These are phyloP conservation scores for Boletus calvinii DNA, from an alignment of 1,284 basidiomycete species.

Conservation along the genomic window DNA sequence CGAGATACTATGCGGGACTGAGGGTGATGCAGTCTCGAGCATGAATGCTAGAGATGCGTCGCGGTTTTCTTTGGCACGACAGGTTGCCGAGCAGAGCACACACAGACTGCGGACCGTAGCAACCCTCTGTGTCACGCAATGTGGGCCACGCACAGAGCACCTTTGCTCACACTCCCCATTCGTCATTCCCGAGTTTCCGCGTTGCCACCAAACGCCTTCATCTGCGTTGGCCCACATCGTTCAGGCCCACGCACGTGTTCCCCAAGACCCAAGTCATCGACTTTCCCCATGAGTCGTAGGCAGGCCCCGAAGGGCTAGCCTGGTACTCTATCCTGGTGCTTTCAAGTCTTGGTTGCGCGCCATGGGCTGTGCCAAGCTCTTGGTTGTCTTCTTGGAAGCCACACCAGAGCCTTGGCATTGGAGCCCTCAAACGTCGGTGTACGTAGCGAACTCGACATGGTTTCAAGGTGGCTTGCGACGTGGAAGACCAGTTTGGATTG, in stretches of 20 bases:
- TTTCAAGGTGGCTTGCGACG: slow-evolving; percentile 33
- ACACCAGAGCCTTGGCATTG: slow-evolving; percentile 14
- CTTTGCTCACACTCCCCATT: slow-evolving; percentile 19
- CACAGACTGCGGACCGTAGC: slow-evolving; percentile 15
- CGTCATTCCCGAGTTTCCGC: slow-evolving; percentile 16
- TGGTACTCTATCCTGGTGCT: slow-evolving; percentile 26
- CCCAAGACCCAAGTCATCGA: slow-evolving; percentile 24
- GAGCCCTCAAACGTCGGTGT: slow-evolving; percentile 26
- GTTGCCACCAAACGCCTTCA: slow-evolving; percentile 1
- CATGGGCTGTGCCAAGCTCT: slow-evolving; percentile 27
- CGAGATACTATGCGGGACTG: slow-evolving; percentile 19
- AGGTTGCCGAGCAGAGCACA: slow-evolving; percentile 27
- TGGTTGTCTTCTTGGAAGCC: slow-evolving; percentile 4
- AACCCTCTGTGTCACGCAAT: slow-evolving; percentile 3
- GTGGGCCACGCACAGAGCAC: slow-evolving; percentile 36
- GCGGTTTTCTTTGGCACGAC: slow-evolving; percentile 12
- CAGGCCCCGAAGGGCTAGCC: slow-evolving; percentile 4
- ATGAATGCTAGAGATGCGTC: slow-evolving; percentile 31
- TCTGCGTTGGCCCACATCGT: slow-evolving; percentile 13
- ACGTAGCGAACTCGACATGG: slow-evolving; percentile 34
- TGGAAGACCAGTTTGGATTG: slow-evolving; percentile 25
- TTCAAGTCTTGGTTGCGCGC: slow-evolving; percentile 33
- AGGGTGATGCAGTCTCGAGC: slow-evolving; percentile 9
- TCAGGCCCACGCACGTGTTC: slow-evolving; percentile 31
- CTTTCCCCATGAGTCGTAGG: slow-evolving; percentile 18